Evolutionary conservation across 1,139 yeast genomes (phyloP).

Genomic region (Pichia sp.): DNA sequence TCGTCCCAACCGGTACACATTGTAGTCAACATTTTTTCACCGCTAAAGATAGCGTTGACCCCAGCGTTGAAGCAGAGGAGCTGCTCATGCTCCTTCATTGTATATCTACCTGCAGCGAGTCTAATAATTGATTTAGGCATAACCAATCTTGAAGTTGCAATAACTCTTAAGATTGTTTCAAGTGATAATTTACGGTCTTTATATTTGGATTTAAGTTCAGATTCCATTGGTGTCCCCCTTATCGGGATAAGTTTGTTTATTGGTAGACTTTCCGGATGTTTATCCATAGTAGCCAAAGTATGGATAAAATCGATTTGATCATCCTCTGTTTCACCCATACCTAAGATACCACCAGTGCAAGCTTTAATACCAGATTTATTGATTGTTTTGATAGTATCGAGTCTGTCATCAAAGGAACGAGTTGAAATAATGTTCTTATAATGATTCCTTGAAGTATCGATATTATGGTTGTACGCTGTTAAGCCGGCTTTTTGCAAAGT

Average conservation of each 20-base stretch:
- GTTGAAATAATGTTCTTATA: constrained; percentile 68
- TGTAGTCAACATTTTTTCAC: constrained; percentile 74
- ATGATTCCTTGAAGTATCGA: constrained; percentile 73
- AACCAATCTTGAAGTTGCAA: constrained; percentile 66
- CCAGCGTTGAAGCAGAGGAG: constrained; percentile 72
- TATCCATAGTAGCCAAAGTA: constrained; percentile 58
- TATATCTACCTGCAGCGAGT: constrained; percentile 74
- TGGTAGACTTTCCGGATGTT: constrained; percentile 78
- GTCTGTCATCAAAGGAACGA: constrained; percentile 61
- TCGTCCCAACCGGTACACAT: constrained; percentile 85
- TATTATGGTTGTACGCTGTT: constrained; percentile 76
- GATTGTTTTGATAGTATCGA: constrained; percentile 57
- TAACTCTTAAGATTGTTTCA: constrained; percentile 58
- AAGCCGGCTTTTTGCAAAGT: constrained; percentile 59
- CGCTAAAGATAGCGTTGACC: constrained; percentile 74
- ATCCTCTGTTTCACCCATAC: constrained; percentile 66
- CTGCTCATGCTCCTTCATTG: constrained; percentile 74
- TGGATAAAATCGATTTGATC: constrained; percentile 65
- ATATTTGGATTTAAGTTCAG: constrained; percentile 39
- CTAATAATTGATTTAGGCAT: constrained; percentile 70
- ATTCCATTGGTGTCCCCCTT: constrained; percentile 69
- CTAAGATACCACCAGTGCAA: constrained; percentile 76
- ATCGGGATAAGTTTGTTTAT: constrained; percentile 73
- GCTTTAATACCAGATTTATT: constrained; percentile 61
- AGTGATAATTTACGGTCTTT: constrained; percentile 42